Evolutionary conservation across 169 alveolate species (phyloP).

Genomic region (Plasmodium yoelii): DNA sequence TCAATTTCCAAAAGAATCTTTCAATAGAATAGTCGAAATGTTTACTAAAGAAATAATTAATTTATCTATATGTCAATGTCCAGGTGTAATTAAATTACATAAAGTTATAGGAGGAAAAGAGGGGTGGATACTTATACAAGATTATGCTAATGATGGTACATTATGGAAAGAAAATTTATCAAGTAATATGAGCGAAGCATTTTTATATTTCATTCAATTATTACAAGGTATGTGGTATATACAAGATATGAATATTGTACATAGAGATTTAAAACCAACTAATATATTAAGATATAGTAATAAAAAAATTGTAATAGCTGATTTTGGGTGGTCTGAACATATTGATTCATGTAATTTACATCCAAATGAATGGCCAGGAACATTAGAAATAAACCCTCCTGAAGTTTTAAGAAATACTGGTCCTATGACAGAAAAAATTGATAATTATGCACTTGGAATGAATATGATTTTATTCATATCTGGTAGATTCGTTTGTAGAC

Average conservation of each 20-base stretch:
- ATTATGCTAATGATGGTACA: constrained; percentile 88
- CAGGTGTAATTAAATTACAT: constrained; percentile 86
- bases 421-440: constrained; percentile 87
- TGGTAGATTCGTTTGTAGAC: constrained; percentile 88
- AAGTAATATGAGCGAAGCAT: constrained; percentile 82
- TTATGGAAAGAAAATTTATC: constrained; percentile 87
- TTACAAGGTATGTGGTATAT: constrained; percentile 85
- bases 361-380: constrained; percentile 90
- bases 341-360: constrained; percentile 79
- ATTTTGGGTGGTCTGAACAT: constrained; percentile 89
- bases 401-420: constrained; percentile 87
- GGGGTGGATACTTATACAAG: constrained; percentile 86
- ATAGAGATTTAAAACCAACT: constrained; percentile 87
- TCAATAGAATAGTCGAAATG: constrained; percentile 84
- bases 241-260: constrained; percentile 84
- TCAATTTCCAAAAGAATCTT: constrained; percentile 83
- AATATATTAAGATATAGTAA: constrained; percentile 81
- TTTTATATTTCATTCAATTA: constrained; percentile 85
- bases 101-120: constrained; percentile 87
- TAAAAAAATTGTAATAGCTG: constrained; percentile 84
- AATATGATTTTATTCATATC: constrained; percentile 83
- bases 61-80: constrained; percentile 87
- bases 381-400: constrained; percentile 89
- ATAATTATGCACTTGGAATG: constrained; percentile 90
- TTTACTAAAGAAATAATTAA: constrained; percentile 85